Percentiles rank a stretch among this genome's conserved stretches.
Conservation (phyloP, 805 yeast genomes). For the Spathaspora hagerdaliae region DNA sequence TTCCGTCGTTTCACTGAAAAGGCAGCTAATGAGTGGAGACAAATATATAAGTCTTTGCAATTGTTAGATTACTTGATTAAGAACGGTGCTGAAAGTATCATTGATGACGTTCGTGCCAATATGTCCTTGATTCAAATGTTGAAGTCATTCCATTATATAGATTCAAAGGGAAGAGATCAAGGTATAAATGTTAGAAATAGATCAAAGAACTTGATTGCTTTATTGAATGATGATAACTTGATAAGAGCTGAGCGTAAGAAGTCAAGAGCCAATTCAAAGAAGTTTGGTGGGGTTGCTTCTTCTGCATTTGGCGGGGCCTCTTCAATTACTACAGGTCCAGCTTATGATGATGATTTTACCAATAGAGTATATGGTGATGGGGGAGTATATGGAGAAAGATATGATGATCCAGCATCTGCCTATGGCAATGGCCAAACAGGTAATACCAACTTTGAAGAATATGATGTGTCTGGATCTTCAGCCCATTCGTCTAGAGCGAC, state of each 20-base stretch:
- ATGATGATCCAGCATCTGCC: slow-evolving; percentile 52
- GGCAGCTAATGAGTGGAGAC: slow-evolving; percentile 96
- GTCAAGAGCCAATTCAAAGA: slow-evolving; percentile 81
- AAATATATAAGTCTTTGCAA: slow-evolving; percentile 91
- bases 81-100: slow-evolving; percentile 91
- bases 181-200: slow-evolving; percentile 93
- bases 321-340: slow-evolving; percentile 22
- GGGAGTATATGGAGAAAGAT: slow-evolving; percentile 65
- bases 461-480: slow-evolving; percentile 40
- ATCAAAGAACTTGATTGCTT: slow-evolving; percentile 66
- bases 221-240: slow-evolving; percentile 71
- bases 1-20: slow-evolving; percentile 93
- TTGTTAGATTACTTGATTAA: slow-evolving; percentile 85
- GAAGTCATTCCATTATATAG: slow-evolving; percentile 89
- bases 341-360: slow-evolving; percentile 47
- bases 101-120: slow-evolving; percentile 90
- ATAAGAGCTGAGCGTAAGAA: slow-evolving; percentile 84
- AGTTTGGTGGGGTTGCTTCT: slow-evolving; percentile 72
- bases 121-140: slow-evolving; percentile 79
- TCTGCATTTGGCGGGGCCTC: slow-evolving; percentile 50
- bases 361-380: slow-evolving; percentile 66
- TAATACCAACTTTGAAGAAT: slow-evolving; percentile 51
- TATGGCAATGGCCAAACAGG: slow-evolving; percentile 32
- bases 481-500: slow-evolving; percentile 29
- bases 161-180: slow-evolving; percentile 91